Evolutionary conservation across 495 filamentous ascomycete genomes (phyloP).

Genomic region (Trichoderma asperelloides): DNA sequence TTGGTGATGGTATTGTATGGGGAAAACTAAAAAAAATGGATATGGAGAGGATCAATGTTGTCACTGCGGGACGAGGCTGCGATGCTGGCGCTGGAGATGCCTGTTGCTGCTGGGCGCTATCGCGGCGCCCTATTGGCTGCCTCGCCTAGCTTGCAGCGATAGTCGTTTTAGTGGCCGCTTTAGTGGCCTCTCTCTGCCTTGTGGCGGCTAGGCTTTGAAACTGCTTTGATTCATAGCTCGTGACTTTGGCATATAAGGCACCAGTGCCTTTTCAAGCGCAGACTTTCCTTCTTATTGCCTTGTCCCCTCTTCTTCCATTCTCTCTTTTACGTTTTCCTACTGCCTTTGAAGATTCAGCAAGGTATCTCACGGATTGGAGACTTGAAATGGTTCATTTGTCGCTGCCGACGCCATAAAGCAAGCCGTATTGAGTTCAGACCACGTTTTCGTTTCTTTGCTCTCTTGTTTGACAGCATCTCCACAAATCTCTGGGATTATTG

Average conservation of each 20-base stretch:
- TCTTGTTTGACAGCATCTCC: not conserved
- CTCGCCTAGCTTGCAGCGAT: not conserved
- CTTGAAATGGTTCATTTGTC: not conserved
- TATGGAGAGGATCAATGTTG: not conserved
- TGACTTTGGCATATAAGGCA: too few relatives aligned
- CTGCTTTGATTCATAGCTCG: too few relatives aligned
- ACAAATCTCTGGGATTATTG: not conserved
- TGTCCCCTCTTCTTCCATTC: not conserved
- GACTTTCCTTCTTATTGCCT: too few relatives aligned
- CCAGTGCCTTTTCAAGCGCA: too few relatives aligned
- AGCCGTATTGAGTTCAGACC: not conserved
- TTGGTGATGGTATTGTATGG: not conserved
- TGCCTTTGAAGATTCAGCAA: not conserved
- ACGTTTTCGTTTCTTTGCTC: not conserved
- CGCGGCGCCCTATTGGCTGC: not conserved
- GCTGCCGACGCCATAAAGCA: not conserved
- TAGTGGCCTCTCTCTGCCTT: not conserved
- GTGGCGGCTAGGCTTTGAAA: too few relatives aligned
- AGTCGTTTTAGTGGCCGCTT: not conserved
- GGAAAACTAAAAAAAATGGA: not conserved
- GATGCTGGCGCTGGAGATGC: not conserved
- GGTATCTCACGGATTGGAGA: not conserved
- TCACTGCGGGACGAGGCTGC: conserved; percentile 3
- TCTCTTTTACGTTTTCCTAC: not conserved
- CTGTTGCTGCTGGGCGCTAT: not conserved